Base-by-base conservation (phyloP, 495 filamentous ascomycete genomes). In the Penicillium alfredii region DNA sequence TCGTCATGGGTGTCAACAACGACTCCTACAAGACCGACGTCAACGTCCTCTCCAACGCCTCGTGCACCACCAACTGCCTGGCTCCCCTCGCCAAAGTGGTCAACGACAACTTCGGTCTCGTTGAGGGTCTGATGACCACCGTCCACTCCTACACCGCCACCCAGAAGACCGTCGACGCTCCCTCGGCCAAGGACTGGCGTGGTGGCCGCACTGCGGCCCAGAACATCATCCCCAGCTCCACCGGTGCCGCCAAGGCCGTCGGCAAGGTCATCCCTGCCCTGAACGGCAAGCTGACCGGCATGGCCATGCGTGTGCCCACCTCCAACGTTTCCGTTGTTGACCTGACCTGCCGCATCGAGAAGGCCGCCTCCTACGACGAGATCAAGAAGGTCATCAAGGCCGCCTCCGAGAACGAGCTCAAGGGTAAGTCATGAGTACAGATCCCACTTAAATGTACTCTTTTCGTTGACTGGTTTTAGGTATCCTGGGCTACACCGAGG, bases 141-240 rank as follows among this genome's bases (percentile, higher is more conserved):
- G 78, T 97, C 68, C 92, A 98, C 83, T 95, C 92, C 56, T 97
- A 97, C 85, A 98, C 92, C 52, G 93, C 92, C 55, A 98, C 92
- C 64, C 92, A 98, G 77, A 97, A 97, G 84, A 94, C 89, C 47
- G 92, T 98, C 53, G 92, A 98, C 56, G 93, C 88, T 56, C 92
- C 92, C 50, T 97, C 92, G 30, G 71, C 73, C 65, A 98, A 98
- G 86, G 92, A 98, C 78, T 98, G 92, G 92, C 82, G 92, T 71
- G 92, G 92, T 76, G 92, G 92, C 56, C 92, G 92, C 72, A 86
- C 86, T 55, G 92, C 93, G 70, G 93, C 92, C 52, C 84, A 94
- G 77, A 98, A 98, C 81, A 98, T 98, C 79, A 98, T 98, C 60
- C 92, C 92, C 65, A 86, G 80, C 80, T 94, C 88, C 78, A 98